These are phyloP conservation scores for Xylaria sp. DNA, from an alignment of 2,329 filamentous ascomycete genomes.

Conservation along the genomic window DNA sequence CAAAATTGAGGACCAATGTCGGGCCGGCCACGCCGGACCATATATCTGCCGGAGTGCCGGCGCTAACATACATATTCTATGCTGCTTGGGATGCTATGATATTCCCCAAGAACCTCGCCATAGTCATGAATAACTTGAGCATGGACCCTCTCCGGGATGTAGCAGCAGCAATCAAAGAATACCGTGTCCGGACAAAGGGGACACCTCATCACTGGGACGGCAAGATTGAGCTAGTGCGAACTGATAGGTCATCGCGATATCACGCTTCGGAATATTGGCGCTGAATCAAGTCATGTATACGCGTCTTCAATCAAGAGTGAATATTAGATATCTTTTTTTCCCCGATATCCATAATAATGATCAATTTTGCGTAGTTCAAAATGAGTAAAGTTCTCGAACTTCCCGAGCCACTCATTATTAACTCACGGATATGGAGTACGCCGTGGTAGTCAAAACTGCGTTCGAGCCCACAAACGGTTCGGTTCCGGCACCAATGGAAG, in stretches of 20 bases:
- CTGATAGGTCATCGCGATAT: slow-evolving; percentile 33
- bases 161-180: slow-evolving; percentile 46
- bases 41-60: slow-evolving; percentile 60
- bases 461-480: slow-evolving; percentile 51
- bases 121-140: slow-evolving; percentile 26
- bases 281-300: slow-evolving; percentile 19
- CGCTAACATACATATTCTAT: slow-evolving; percentile 57
- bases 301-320: not conserved
- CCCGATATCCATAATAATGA: slow-evolving; percentile 19
- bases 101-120: slow-evolving; percentile 46
- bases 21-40: slow-evolving; percentile 62
- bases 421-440: slow-evolving; percentile 33
- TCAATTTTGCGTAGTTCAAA: not conserved
- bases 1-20: slow-evolving; percentile 50
- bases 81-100: slow-evolving; percentile 64
- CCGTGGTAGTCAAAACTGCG: slow-evolving; percentile 54
- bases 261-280: slow-evolving; percentile 43
- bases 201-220: slow-evolving; percentile 47
- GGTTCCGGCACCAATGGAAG: slow-evolving; percentile 50
- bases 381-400: not conserved
- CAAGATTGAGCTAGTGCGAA: slow-evolving; percentile 45
- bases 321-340: not conserved
- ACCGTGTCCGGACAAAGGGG: slow-evolving; percentile 42
- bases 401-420: slow-evolving; percentile 14
- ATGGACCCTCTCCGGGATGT: slow-evolving; percentile 42